phyloP scores from a whole-genome alignment of 306 rosid genomes.

The Mucuna pruriens region DNA sequence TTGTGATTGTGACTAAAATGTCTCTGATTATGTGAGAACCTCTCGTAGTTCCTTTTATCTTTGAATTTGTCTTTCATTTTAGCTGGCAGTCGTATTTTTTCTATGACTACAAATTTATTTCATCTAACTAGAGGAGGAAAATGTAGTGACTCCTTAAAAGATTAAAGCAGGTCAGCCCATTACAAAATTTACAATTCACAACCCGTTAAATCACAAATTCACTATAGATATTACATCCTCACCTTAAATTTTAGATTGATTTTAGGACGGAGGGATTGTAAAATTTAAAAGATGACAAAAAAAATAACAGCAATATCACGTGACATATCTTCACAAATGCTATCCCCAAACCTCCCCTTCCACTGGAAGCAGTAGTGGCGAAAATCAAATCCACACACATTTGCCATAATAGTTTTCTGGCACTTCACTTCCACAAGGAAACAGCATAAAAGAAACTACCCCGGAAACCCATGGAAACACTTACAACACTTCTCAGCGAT shows the following conservation, averaged over 20 bases:
- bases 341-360: background rate
- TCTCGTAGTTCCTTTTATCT: background rate
- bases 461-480: background rate
- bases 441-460: background rate
- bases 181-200: background rate
- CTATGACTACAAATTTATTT: background rate
- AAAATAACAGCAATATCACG: slow-evolving; percentile 1
- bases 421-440: background rate
- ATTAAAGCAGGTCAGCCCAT: background rate
- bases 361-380: background rate
- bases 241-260: background rate
- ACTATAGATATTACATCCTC: background rate
- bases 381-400: slow-evolving; percentile 15
- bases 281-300: background rate
- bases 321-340: background rate
- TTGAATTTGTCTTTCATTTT: background rate
- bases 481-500: background rate
- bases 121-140: background rate
- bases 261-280: background rate
- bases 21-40: background rate
- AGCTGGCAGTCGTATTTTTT: background rate
- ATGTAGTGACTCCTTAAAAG: background rate
- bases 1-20: background rate
- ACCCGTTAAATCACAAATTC: background rate
- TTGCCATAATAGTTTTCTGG: background rate